Evolutionary conservation across 352 stramenopile genomes (phyloP).

Genomic region (Vaucheria bursata): DNA sequence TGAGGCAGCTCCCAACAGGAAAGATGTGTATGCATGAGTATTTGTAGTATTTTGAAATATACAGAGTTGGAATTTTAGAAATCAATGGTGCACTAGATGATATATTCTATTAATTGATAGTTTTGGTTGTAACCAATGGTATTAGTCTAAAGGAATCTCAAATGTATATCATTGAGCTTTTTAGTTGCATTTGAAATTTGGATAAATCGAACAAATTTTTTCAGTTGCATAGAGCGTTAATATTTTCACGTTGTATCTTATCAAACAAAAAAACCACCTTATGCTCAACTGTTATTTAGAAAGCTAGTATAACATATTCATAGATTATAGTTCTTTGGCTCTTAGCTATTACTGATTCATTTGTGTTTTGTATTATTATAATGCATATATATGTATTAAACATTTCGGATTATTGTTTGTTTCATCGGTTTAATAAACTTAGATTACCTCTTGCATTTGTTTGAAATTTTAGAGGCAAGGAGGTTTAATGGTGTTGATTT

Average conservation of each 20-base stretch:
- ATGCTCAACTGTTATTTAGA: neutral
- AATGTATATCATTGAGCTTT: neutral
- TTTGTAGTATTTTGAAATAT: neutral
- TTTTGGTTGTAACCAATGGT: neutral
- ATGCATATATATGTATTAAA: too few species aligned
- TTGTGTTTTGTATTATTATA: too few species aligned
- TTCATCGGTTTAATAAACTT: neutral
- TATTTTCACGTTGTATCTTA: too few species aligned
- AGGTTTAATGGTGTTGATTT: conserved; percentile 75
- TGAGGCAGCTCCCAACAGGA: conserved; percentile 80
- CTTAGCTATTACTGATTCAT: too few species aligned
- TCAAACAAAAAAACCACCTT: too few species aligned
- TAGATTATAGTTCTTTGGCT: too few species aligned
- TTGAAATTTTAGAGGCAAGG: conserved; percentile 43
- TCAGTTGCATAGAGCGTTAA: conserved; percentile 60
- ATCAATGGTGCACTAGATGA: neutral
- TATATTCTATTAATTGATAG: neutral
- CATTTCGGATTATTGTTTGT: neutral
- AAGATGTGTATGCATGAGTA: neutral
- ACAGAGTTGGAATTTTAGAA: neutral
- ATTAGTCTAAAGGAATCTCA: too few species aligned
- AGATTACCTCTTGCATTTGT: neutral
- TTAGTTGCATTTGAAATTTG: neutral
- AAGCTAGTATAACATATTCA: neutral
- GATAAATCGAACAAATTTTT: neutral